A percentile compares a stretch with the other conserved stretches of the same genome.
Evolutionary conservation across 2,329 filamentous ascomycete species (phyloP).

Genomic region (Hymenoscyphus infarciens): DNA sequence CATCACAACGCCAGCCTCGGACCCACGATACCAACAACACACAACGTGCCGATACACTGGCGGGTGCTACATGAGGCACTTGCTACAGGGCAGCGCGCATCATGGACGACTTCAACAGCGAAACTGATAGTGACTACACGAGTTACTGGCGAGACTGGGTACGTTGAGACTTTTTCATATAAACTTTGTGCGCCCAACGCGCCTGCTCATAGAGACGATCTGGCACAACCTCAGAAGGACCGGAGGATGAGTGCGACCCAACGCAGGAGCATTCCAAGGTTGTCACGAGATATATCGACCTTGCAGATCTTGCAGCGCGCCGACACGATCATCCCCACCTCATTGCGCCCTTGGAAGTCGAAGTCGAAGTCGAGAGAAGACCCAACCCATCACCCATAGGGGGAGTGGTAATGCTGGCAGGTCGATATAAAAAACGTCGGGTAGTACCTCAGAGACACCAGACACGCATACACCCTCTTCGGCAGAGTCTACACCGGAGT

Average conservation of each 20-base stretch:
- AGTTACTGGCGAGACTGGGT: conserved; percentile 99
- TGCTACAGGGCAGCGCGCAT: conserved; percentile 27
- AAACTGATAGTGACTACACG: conserved; percentile 98
- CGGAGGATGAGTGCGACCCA: conserved; percentile 6
- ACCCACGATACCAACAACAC: conserved; percentile 11
- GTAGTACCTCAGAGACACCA: not conserved
- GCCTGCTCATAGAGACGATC: conserved; percentile 10
- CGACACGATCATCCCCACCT: conserved; percentile 1
- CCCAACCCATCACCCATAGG: not conserved
- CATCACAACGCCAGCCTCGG: conserved; percentile 18
- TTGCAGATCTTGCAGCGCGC: not conserved
- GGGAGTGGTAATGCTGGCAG: not conserved
- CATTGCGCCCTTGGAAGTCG: not conserved
- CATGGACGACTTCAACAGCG: conserved; percentile 98
- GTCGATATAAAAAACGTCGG: not conserved
- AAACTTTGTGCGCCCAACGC: conserved; percentile 19
- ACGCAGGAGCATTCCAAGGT: not conserved
- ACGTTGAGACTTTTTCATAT: conserved; percentile 43
- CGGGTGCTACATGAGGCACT: conserved; percentile 31
- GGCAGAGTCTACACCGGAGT: conserved; percentile 1
- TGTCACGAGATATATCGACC: not conserved
- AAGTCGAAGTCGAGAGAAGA: not conserved
- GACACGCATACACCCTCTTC: conserved; percentile 1
- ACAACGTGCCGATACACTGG: conserved; percentile 25
- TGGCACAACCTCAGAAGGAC: conserved; percentile 7